Percentiles rank a stretch among this genome's conserved stretches.
phyloP scores from a whole-genome alignment of 2,329 filamentous ascomycete species.

The Alternaria hordeiaustralica region DNA sequence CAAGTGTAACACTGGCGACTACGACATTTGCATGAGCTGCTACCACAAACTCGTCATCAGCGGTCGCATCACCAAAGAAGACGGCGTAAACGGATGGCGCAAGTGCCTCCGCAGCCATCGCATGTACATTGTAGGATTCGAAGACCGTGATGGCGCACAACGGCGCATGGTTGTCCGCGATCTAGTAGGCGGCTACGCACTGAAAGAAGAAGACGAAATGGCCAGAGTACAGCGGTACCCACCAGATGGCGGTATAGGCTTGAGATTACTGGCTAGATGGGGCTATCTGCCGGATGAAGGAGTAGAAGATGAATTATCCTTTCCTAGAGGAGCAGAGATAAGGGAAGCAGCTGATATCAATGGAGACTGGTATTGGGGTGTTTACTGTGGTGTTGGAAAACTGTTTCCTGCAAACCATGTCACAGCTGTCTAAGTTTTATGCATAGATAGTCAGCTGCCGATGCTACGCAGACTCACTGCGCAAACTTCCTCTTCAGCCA shows the following conservation, averaged over 20 bases:
- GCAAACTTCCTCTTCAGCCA: conserved; percentile 28
- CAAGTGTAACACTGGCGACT: conserved; percentile 78
- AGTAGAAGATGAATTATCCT: conserved; percentile 77
- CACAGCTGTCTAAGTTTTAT: conserved; percentile 8
- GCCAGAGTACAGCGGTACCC: conserved; percentile 61
- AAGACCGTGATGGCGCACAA: conserved; percentile 70
- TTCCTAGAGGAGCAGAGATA: conserved; percentile 83
- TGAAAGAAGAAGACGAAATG: conserved; percentile 64
- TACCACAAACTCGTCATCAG: conserved; percentile 71
- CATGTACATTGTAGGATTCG: conserved; percentile 81
- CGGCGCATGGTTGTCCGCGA: conserved; percentile 72
- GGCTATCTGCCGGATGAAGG: conserved; percentile 74
- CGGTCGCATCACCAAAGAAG: conserved; percentile 72
- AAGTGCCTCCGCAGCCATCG: conserved; percentile 81
- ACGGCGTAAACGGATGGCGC: conserved; percentile 82
- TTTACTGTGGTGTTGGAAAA: conserved; percentile 80
- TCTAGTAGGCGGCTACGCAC: conserved; percentile 75
- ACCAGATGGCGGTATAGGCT: conserved; percentile 75
- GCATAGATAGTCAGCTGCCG: neutral
- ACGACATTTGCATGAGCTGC: conserved; percentile 82
- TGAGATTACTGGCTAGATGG: conserved; percentile 71
- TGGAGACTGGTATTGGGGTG: conserved; percentile 87
- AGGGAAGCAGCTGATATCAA: conserved; percentile 86
- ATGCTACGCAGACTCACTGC: neutral
- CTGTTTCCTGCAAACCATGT: conserved; percentile 82